Evolutionary conservation across 2,329 filamentous ascomycete species (phyloP), one percentile per base, ranked within the genome.

Genomic region (Ceratocystis diversiconidia): DNA sequence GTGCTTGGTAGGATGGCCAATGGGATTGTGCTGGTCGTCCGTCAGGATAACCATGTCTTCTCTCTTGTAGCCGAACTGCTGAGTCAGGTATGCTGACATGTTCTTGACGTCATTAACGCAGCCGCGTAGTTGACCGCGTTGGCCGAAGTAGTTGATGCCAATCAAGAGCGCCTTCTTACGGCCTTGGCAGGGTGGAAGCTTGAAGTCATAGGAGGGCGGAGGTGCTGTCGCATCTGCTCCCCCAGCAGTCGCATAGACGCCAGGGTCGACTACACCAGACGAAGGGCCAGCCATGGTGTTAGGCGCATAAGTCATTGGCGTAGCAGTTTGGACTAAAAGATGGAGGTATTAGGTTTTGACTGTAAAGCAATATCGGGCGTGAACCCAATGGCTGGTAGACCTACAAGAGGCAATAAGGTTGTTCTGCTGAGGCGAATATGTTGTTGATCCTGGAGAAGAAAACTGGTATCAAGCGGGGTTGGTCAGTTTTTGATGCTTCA

Each of bases 71-170:
- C 89, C 89, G 74, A 95, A 96, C 72, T 90, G 86, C 75, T 92
- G 85, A 69, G 90, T 89, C 67, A 97, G 79, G 73, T 96, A 97
- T 62, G 83, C 82, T 25, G 91, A 95, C 90, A 97, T 95, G 78
- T 96, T 96, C 76, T 92, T 89, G 55, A 96, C 92, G 74, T 97
- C 92, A 73, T 97, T 96, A 79, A 96, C 96, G 73, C 92, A 97
- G 59, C 92, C 92, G 66, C 91, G 82, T 61, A 96, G 80, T 79
- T 96, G 89, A 32, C 92, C 92, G 66, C 89, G 85, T 76, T 96
- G 92, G 63, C 88, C 86, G 73, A 96, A 96, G 77, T 97, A 96
- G 77, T 96, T 96, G 79, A 96, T 96, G 65, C 92, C 92, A 70
- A 96, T 92, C 68, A 97, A 76, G 36, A 96, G 78, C 3, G 92